Conservation (phyloP, 768 basidiomycete genomes). For the Hygrocybe coccinea region DNA sequence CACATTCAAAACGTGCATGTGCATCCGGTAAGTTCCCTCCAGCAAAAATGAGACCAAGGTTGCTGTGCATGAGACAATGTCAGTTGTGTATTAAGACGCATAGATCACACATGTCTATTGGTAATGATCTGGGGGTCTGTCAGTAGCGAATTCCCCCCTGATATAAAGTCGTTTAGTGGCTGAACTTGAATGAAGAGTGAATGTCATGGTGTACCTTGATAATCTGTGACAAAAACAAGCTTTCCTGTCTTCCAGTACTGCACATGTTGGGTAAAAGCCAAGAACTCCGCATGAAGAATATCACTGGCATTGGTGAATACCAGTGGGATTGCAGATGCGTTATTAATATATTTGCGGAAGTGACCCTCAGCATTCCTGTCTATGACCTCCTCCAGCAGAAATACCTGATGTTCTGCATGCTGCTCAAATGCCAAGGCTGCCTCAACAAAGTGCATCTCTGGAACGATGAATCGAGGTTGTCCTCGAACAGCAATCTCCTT, state of each 20-base stretch:
- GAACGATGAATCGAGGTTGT: not conserved
- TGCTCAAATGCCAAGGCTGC: not conserved
- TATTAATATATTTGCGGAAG: not conserved
- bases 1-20: constrained; percentile 7
- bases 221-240: not conserved
- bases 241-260: too few species aligned
- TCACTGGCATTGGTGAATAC: not conserved
- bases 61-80: not conserved
- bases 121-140: not conserved
- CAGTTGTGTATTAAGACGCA: not conserved
- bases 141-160: not conserved
- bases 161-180: not conserved
- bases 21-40: constrained; percentile 8
- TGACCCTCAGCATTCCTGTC: not conserved
- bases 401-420: not conserved
- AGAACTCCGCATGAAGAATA: not conserved
- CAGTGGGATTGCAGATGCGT: not conserved
- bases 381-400: not conserved
- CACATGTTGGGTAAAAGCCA: not conserved
- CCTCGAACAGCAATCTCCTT: not conserved
- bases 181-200: not conserved
- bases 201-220: not conserved
- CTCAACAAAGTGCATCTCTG: not conserved
- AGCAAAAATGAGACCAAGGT: constrained; percentile 12
- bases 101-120: not conserved